Percentiles rank a stretch among this genome's conserved stretches.
Conservation (phyloP, 2,329 filamentous ascomycete species). For the Sporothrix mexicana region DNA sequence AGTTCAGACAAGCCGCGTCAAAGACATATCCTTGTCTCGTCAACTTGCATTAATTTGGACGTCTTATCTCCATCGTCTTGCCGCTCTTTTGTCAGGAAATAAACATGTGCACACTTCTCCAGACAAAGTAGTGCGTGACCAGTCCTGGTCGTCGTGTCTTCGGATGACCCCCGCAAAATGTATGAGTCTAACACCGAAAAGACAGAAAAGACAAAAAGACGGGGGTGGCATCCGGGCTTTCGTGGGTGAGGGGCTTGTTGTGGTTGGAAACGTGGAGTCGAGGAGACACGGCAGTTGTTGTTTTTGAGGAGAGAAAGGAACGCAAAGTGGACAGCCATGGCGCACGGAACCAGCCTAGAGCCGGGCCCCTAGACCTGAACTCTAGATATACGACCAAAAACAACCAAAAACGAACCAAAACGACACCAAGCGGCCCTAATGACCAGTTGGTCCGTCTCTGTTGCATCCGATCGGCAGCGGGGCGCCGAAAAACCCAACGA, state of each 20-base stretch:
- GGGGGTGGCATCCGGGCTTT: not conserved
- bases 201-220: not conserved
- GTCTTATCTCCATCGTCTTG: not conserved
- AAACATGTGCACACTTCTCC: slow-evolving; percentile 3
- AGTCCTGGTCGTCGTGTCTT: too few species aligned
- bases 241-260: slow-evolving; percentile 1
- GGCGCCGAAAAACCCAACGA: not conserved
- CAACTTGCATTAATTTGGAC: not conserved
- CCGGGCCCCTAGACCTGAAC: not conserved
- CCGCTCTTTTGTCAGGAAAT: not conserved
- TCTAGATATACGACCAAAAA: too few species aligned
- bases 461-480: slow-evolving; percentile 22
- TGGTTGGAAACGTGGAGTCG: slow-evolving; percentile 10
- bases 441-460: not conserved
- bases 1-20: not conserved
- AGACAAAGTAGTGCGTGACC: not conserved
- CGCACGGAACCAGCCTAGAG: slow-evolving; percentile 13
- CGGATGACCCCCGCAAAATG: too few species aligned
- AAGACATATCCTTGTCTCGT: not conserved
- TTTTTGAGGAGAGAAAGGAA: slow-evolving; percentile 4
- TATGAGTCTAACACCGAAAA: too few species aligned
- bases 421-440: not conserved
- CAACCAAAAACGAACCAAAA: not conserved
- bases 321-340: slow-evolving; percentile 6
- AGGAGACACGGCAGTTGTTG: slow-evolving; percentile 13